These are phyloP conservation scores for Blumeria hordei DNA, from an alignment of 2,329 filamentous ascomycete species.

Conservation along the genomic window DNA sequence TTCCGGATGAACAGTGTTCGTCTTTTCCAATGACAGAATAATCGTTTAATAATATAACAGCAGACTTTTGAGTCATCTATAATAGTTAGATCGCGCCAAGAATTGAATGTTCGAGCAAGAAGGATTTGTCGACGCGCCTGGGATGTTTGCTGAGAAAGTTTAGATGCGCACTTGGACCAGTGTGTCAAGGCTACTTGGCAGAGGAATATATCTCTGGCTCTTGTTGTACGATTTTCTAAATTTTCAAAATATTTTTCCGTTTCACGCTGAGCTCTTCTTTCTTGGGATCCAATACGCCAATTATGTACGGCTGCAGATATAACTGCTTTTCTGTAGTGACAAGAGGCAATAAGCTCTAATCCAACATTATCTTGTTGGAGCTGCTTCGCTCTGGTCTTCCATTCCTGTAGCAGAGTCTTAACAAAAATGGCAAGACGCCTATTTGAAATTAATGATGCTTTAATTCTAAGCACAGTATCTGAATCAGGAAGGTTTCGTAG, in stretches of 20 bases:
- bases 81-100: constrained; percentile 39
- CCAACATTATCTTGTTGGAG: constrained; percentile 16
- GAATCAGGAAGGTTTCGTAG: constrained; percentile 1
- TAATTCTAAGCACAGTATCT: constrained; percentile 7
- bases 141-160: constrained; percentile 40
- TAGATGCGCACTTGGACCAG: constrained; percentile 41
- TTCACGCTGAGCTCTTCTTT: constrained; percentile 12
- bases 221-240: constrained; percentile 32
- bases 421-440: constrained; percentile 6
- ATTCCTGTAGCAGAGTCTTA: constrained; percentile 7
- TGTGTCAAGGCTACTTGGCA: constrained; percentile 39
- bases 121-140: constrained; percentile 48
- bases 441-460: constrained; percentile 9
- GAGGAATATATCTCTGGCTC: constrained; percentile 40
- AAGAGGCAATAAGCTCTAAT: constrained; percentile 21
- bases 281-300: constrained; percentile 19
- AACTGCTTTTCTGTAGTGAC: constrained; percentile 25
- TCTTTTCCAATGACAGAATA: constrained; percentile 23
- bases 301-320: constrained; percentile 26
- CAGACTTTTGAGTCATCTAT: constrained; percentile 20
- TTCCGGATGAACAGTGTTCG: constrained; percentile 8
- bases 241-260: constrained; percentile 28
- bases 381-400: constrained; percentile 13
- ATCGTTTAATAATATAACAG: constrained; percentile 27
- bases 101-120: constrained; percentile 40